Evolutionary conservation across 2,329 filamentous ascomycete genomes (phyloP).

Genomic region (Penicillium janthinellum): DNA sequence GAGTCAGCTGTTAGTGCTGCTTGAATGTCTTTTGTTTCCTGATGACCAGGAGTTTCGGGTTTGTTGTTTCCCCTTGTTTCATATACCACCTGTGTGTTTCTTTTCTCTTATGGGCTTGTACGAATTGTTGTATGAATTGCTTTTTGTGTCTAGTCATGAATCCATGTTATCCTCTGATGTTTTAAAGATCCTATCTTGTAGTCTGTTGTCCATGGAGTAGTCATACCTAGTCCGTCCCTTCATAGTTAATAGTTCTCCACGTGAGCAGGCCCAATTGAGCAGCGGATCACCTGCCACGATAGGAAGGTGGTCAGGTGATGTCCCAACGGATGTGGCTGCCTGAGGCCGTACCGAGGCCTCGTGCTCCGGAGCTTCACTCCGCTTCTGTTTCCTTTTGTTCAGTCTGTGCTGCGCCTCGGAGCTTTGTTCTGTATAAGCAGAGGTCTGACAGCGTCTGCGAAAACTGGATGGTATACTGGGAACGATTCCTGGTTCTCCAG

Average conservation of each 20-base stretch:
- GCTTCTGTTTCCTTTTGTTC: slow-evolving; percentile 17
- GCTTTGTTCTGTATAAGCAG: slow-evolving; percentile 9
- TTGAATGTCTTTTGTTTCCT: slow-evolving; percentile 8
- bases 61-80: slow-evolving; percentile 17
- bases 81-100: slow-evolving; percentile 25
- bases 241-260: background rate
- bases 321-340: slow-evolving; percentile 22
- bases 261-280: background rate
- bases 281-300: slow-evolving; percentile 13
- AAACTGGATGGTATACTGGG: slow-evolving; percentile 15
- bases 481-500: slow-evolving; percentile 7
- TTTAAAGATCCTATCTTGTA: background rate
- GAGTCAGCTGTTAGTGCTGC: slow-evolving; percentile 26
- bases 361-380: slow-evolving; percentile 12
- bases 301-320: slow-evolving; percentile 24
- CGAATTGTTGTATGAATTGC: slow-evolving; percentile 20
- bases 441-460: slow-evolving; percentile 1
- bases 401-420: slow-evolving; percentile 11
- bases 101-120: slow-evolving; percentile 15
- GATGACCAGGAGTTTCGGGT: slow-evolving; percentile 11
- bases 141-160: slow-evolving; percentile 1
- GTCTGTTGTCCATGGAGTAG: background rate
- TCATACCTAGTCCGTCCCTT: background rate
- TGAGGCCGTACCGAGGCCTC: slow-evolving; percentile 23
- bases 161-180: background rate